Evolutionary conservation across 768 basidiomycete genomes (phyloP).

Genomic region (Lactarius vividus): DNA sequence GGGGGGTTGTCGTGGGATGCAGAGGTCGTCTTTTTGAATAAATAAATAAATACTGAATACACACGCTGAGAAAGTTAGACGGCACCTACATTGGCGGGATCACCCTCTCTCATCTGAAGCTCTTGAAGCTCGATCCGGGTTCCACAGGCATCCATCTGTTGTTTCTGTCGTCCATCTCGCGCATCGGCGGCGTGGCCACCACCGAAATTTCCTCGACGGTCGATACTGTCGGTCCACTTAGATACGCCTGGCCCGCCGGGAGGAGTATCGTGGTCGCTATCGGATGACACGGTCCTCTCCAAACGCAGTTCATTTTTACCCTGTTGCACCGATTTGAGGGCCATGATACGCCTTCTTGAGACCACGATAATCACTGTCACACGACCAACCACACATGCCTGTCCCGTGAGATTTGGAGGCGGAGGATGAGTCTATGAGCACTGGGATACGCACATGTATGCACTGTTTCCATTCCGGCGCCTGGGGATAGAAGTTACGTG

Average conservation of each 20-base stretch:
- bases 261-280: not conserved
- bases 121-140: not conserved
- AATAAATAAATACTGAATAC: not conserved
- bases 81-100: not conserved
- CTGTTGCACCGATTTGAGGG: conserved; percentile 12
- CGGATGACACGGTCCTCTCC: not conserved
- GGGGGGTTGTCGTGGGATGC: not conserved
- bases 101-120: not conserved
- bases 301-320: not conserved
- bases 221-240: not conserved
- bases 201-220: not conserved
- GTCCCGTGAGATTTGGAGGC: not conserved
- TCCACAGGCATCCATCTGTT: not conserved
- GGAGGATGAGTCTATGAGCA: not conserved
- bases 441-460: conserved; percentile 25
- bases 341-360: conserved; percentile 25
- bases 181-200: not conserved
- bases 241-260: not conserved
- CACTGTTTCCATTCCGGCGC: conserved; percentile 29
- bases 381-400: conserved; percentile 1
- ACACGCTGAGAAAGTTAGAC: not conserved
- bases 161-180: not conserved
- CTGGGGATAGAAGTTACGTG: not conserved
- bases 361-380: conserved; percentile 26
- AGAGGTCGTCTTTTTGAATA: not conserved